phyloP scores from a whole-genome alignment of 495 filamentous ascomycete species.

The Aeminium ludgeri region DNA sequence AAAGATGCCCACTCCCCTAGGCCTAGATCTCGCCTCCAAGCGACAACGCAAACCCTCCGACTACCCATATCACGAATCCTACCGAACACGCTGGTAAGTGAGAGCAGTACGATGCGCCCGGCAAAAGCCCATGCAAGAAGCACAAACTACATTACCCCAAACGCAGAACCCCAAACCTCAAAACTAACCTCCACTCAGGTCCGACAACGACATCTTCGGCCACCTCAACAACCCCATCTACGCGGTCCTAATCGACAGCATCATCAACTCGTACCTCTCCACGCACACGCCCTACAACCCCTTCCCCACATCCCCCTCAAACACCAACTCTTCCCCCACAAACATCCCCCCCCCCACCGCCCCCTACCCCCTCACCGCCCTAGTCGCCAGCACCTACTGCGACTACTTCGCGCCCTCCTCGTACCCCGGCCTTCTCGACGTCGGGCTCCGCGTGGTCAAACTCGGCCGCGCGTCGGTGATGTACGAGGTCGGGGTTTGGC shows the following conservation, averaged over 20 bases:
- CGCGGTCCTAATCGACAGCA: conserved; percentile 46
- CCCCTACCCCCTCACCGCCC: conserved; percentile 49
- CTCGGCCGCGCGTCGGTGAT: conserved; percentile 77
- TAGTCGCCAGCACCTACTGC: conserved; percentile 69
- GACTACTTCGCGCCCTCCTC: conserved; percentile 73
- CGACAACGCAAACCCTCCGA: conserved; percentile 41
- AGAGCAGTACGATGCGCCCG: neutral
- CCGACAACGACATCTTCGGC: conserved; percentile 91
- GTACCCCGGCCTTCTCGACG: conserved; percentile 67
- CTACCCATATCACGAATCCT: conserved; percentile 66
- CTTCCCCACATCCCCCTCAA: too few relatives aligned
- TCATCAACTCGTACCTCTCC: conserved; percentile 82
- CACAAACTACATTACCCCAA: conserved; percentile 3
- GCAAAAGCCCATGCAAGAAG: conserved; percentile 1
- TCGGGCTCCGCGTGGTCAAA: conserved; percentile 67
- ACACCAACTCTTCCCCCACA: too few relatives aligned
- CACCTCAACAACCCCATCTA: conserved; percentile 29
- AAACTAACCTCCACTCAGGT: conserved; percentile 31
- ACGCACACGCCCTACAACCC: conserved; percentile 55
- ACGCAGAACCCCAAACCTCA: neutral
- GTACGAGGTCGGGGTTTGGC: conserved; percentile 83
- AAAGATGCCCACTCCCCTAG: neutral
- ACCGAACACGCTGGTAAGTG: conserved; percentile 70
- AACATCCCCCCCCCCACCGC: too few relatives aligned
- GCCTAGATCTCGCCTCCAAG: conserved; percentile 11